Evolutionary conservation across 2,329 filamentous ascomycete species (phyloP).

Genomic region (Paraphaeosphaeria minitans): DNA sequence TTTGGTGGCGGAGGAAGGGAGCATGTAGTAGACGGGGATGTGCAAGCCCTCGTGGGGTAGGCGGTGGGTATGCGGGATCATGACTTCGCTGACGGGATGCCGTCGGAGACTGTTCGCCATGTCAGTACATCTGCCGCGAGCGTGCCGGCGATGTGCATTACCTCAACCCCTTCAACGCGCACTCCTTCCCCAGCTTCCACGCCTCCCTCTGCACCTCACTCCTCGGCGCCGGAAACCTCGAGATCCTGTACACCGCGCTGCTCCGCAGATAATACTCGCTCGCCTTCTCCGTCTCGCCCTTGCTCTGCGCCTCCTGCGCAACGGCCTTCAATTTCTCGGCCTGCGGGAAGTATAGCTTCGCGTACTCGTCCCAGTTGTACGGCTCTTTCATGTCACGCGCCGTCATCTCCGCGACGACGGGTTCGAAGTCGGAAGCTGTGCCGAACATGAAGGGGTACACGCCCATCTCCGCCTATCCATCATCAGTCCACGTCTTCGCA

Average conservation of each 20-base stretch:
- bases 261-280: conserved; percentile 64
- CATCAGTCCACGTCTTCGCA: no score
- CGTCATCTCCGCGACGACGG: conserved; percentile 69
- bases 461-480: conserved; percentile 54
- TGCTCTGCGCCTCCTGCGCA: conserved; percentile 58
- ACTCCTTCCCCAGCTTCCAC: conserved; percentile 68
- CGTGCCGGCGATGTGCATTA: conserved; percentile 11
- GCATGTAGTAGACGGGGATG: conserved; percentile 70
- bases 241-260: conserved; percentile 70
- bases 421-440: conserved; percentile 69
- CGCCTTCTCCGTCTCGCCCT: conserved; percentile 59
- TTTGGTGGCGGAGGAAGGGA: conserved; percentile 55
- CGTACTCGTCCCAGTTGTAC: conserved; percentile 67
- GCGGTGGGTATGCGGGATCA: conserved; percentile 63
- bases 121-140: not conserved
- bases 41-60: conserved; percentile 56
- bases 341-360: conserved; percentile 63
- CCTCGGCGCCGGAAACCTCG: conserved; percentile 67
- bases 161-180: conserved; percentile 62
- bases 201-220: conserved; percentile 61
- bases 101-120: conserved; percentile 28
- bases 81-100: conserved; percentile 66
- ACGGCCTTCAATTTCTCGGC: conserved; percentile 62
- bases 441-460: conserved; percentile 79
- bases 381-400: conserved; percentile 67